phyloP scores from a whole-genome alignment of 257 asterid genomes.

The Plantago elongata region DNA sequence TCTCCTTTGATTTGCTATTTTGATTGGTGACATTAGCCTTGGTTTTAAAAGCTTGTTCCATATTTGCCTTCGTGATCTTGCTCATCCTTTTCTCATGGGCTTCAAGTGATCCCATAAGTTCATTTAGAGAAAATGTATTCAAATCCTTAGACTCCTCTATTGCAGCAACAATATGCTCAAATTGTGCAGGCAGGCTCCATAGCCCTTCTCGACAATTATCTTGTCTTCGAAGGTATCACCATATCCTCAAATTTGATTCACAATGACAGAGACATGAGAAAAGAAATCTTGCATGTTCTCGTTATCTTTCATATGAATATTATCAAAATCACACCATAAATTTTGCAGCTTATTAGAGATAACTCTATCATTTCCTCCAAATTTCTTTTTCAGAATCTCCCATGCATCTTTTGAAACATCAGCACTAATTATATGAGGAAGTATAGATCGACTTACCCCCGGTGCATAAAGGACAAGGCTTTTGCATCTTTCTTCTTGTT shows the following conservation, averaged over 20 bases:
- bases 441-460: no score
- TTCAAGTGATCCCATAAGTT: background rate
- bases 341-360: background rate
- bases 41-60: no score
- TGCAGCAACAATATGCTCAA: conserved; percentile 8
- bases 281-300: background rate
- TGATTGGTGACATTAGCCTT: no score
- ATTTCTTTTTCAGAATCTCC: background rate
- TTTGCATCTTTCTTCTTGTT: no score
- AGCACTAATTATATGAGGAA: background rate
- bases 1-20: no score
- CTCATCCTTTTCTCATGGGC: no score
- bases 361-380: background rate
- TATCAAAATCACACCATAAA: conserved; percentile 9
- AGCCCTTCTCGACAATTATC: background rate
- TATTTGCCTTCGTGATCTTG: no score
- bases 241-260: background rate
- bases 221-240: background rate
- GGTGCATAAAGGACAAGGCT: no score
- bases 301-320: background rate
- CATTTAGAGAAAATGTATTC: background rate
- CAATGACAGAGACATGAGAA: background rate
- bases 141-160: background rate
- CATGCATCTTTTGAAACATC: conserved; percentile 2
- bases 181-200: background rate